Conservation (phyloP, 495 filamentous ascomycete species). For the Usnea hakonensis region DNA sequence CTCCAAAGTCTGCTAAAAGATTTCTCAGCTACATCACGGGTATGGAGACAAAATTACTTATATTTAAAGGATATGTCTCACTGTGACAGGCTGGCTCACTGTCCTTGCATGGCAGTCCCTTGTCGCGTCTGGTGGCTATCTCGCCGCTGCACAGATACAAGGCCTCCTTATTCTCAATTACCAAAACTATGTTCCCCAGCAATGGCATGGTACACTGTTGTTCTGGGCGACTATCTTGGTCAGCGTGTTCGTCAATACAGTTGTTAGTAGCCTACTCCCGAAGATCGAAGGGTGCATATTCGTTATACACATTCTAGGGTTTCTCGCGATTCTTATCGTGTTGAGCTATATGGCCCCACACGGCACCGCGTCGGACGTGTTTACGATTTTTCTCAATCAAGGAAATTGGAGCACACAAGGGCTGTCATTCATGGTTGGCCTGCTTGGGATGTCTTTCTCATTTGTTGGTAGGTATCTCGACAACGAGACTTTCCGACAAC, state of each 20-base stretch:
- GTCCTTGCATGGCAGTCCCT: constrained; percentile 30
- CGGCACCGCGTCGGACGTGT: constrained; percentile 30
- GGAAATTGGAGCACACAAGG: constrained; percentile 40
- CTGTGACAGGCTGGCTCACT: constrained; percentile 38
- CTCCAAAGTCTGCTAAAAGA: constrained; percentile 31
- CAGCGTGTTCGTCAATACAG: constrained; percentile 34
- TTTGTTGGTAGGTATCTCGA: constrained; percentile 29
- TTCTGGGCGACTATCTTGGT: constrained; percentile 35
- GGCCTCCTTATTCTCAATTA: constrained; percentile 32
- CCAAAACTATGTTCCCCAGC: constrained; percentile 27
- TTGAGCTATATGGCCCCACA: constrained; percentile 40
- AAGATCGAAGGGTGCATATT: constrained; percentile 38
- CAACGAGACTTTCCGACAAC: constrained; percentile 1
- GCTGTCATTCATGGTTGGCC: constrained; percentile 39
- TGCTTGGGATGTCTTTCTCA: constrained; percentile 34
- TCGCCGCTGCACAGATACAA: constrained; percentile 35
- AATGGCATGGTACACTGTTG: constrained; percentile 38
- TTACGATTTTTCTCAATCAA: constrained; percentile 39
- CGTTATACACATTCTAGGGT: constrained; percentile 41
- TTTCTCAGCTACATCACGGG: constrained; percentile 41
- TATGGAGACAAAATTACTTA: constrained; percentile 7
- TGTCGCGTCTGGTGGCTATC: constrained; percentile 21
- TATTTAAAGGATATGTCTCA: constrained; percentile 28
- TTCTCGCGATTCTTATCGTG: constrained; percentile 44
- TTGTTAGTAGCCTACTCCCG: constrained; percentile 34